Percentiles rank a stretch among this genome's conserved stretches.
Evolutionary conservation across 805 yeast species (phyloP).

Genomic region (Alloascoidea hylecoeti): DNA sequence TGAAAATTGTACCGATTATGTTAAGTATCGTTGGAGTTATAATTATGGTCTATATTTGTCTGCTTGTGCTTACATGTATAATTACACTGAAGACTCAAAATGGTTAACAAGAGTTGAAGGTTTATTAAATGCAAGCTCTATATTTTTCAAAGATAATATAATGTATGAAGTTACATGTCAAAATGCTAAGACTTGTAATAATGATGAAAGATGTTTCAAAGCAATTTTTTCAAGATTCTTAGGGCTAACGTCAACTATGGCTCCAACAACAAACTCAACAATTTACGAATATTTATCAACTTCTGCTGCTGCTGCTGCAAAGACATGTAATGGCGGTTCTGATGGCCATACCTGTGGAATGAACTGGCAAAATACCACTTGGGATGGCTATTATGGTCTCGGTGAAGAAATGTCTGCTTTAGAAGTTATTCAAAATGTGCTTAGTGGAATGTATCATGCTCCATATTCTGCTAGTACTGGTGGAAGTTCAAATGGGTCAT

Average conservation of each 20-base stretch:
- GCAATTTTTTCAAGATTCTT: constrained; percentile 55
- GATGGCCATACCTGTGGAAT: constrained; percentile 78
- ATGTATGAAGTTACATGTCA: constrained; percentile 69
- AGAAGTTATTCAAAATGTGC: constrained; percentile 37
- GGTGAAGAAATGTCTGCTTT: constrained; percentile 80
- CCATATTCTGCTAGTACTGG: constrained; percentile 56
- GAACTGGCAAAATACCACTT: constrained; percentile 45
- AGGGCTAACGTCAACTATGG: constrained; percentile 47
- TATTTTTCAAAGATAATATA: constrained; percentile 25
- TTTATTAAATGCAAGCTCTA: constrained; percentile 31
- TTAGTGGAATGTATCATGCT: constrained; percentile 23
- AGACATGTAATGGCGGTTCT: constrained; percentile 64
- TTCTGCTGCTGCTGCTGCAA: constrained; percentile 61
- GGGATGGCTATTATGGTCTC: constrained; percentile 62
- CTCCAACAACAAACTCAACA: constrained; percentile 33
- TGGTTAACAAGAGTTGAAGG: constrained; percentile 44
- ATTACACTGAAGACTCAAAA: constrained; percentile 38
- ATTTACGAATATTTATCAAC: constrained; percentile 31
- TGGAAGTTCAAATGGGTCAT: constrained; percentile 56
- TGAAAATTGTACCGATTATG: constrained; percentile 32
- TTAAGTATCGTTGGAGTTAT: constrained; percentile 56
- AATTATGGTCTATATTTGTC: constrained; percentile 57
- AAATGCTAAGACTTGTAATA: constrained; percentile 38
- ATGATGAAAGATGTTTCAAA: constrained; percentile 64
- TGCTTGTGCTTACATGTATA: constrained; percentile 58